phyloP scores from a whole-genome alignment of 345 rosid species.

The Boechera stricta region DNA sequence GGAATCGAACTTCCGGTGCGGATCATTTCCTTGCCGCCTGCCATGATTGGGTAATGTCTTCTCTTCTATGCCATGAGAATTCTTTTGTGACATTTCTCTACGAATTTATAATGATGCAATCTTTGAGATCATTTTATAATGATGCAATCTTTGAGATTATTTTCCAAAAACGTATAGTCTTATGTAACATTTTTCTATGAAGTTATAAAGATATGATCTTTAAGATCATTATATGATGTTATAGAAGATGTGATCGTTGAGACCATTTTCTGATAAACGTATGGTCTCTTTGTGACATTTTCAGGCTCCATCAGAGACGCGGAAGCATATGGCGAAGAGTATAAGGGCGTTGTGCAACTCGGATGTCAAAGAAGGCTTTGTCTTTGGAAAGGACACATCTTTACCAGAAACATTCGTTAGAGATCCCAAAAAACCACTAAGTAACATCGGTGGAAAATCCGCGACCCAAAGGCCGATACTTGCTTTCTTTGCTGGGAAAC shows the following conservation, averaged over 20 bases:
- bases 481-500: conserved; percentile 87
- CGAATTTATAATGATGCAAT: not conserved
- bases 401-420: conserved; percentile 79
- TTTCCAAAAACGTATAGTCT: not conserved
- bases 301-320: conserved; percentile 83
- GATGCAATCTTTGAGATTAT: conserved; percentile 1
- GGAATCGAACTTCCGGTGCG: conserved; percentile 91
- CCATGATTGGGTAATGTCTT: conserved; percentile 88
- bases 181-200: conserved; percentile 13
- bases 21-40: conserved; percentile 97
- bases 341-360: conserved; percentile 89
- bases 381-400: conserved; percentile 83
- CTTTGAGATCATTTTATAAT: conserved; percentile 1
- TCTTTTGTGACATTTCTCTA: not conserved
- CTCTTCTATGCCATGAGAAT: not conserved
- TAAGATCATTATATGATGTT: not conserved
- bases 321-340: conserved; percentile 62
- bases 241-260: not conserved
- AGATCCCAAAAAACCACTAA: conserved; percentile 56
- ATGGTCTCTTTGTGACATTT: conserved; percentile 23
- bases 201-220: not conserved
- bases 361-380: conserved; percentile 80
- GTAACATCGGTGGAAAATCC: conserved; percentile 71
- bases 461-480: conserved; percentile 67
- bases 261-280: not conserved